Conservation (phyloP, 2,329 filamentous ascomycete species). For the Pyrenophora teres region DNA sequence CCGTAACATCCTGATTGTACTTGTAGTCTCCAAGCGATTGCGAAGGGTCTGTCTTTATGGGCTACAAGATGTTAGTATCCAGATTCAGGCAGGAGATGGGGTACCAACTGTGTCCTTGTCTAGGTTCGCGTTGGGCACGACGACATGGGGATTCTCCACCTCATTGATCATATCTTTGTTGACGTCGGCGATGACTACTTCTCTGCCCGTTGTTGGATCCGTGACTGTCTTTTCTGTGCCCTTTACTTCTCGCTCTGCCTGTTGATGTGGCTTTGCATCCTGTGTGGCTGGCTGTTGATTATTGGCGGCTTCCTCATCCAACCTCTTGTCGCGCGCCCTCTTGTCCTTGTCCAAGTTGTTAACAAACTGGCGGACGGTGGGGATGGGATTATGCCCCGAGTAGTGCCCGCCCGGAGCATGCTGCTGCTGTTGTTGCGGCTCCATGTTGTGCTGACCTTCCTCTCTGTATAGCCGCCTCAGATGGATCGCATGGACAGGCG, state of each 20-base stretch:
- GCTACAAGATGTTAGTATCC: constrained; percentile 33
- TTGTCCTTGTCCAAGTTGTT: constrained; percentile 79
- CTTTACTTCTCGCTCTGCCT: constrained; percentile 55
- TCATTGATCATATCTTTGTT: constrained; percentile 70
- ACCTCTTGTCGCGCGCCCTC: constrained; percentile 70
- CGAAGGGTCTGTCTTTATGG: constrained; percentile 70
- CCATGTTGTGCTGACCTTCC: constrained; percentile 43
- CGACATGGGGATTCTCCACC: constrained; percentile 74
- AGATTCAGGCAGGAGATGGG: not conserved
- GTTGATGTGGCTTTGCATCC: constrained; percentile 38
- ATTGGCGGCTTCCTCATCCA: constrained; percentile 59
- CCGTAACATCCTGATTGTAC: constrained; percentile 82
- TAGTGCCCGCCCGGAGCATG: constrained; percentile 69
- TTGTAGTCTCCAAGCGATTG: constrained; percentile 83
- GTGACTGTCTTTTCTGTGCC: constrained; percentile 67
- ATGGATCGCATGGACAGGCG: constrained; percentile 4
- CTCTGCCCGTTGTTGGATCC: constrained; percentile 84
- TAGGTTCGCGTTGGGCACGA: constrained; percentile 88
- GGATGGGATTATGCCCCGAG: constrained; percentile 80
- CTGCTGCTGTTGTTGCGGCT: constrained; percentile 54
- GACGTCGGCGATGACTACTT: constrained; percentile 85
- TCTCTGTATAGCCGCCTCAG: constrained; percentile 8
- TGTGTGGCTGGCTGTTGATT: constrained; percentile 33
- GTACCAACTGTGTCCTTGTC: constrained; percentile 67
- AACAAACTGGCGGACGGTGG: constrained; percentile 85